A percentile compares a stretch with the other conserved stretches of the same genome.
Conservation (phyloP, 495 filamentous ascomycete genomes). For the Hypoxylon crocopeplum region DNA sequence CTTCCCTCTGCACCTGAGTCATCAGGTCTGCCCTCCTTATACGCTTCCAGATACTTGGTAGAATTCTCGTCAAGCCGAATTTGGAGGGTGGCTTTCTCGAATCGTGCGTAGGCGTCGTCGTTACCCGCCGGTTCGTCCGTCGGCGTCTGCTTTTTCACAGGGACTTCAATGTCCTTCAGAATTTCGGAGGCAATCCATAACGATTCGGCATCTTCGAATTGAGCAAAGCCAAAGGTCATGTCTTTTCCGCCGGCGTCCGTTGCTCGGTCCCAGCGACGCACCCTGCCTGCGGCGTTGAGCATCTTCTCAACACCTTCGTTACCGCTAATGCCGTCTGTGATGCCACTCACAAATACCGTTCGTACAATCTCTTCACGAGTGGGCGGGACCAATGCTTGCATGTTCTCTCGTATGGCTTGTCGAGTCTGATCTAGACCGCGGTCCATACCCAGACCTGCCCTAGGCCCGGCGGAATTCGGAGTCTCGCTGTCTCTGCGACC, state of each 20-base stretch:
- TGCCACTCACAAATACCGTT: slow-evolving; percentile 88
- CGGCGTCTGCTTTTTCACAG: slow-evolving; percentile 71
- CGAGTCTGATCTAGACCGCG: slow-evolving; percentile 70
- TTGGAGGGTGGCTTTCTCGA: slow-evolving; percentile 74
- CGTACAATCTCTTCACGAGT: slow-evolving; percentile 88
- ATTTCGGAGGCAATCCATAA: slow-evolving; percentile 86
- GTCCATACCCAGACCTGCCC: slow-evolving; percentile 72
- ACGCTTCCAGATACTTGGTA: slow-evolving; percentile 80
- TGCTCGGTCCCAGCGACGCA: slow-evolving; percentile 85
- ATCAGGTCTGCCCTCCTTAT: slow-evolving; percentile 68
- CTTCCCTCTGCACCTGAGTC: slow-evolving; percentile 71
- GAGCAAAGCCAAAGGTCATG: slow-evolving; percentile 92
- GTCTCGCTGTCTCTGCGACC: slow-evolving; percentile 51
- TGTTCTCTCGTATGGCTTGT: slow-evolving; percentile 72
- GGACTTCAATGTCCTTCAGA: slow-evolving; percentile 84
- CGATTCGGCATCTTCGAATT: slow-evolving; percentile 92
- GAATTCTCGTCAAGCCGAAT: slow-evolving; percentile 85
- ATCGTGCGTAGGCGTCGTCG: slow-evolving; percentile 61
- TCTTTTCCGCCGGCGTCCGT: slow-evolving; percentile 63
- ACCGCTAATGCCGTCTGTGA: slow-evolving; percentile 76
- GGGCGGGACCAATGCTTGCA: slow-evolving; percentile 81
- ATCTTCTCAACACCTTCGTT: slow-evolving; percentile 87
- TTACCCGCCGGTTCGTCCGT: slow-evolving; percentile 54
- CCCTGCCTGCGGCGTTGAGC: slow-evolving; percentile 74
- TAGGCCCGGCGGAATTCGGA: slow-evolving; percentile 54